Base-by-base conservation (phyloP, 306 rosid species). In the Trichosanthes cucumerina region DNA sequence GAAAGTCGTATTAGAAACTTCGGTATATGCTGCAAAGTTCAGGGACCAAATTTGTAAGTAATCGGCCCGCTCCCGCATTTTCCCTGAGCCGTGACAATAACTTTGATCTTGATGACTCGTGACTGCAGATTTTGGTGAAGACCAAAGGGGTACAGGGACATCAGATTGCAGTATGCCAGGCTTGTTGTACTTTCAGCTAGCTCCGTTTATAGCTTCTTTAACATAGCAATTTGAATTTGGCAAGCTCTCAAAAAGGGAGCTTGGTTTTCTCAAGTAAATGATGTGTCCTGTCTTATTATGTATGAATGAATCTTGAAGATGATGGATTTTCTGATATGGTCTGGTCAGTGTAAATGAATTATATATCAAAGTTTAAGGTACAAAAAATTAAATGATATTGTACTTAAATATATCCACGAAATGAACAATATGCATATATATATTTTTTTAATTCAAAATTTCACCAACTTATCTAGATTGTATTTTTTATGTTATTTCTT, bases 151-250 rank as follows among this genome's bases (percentile, higher is more conserved):
- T 44, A 44, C 56, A 2, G 12, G 43, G 77, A 26, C 24, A 31
- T 49, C 26, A 11, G 43, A 49, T 49, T 26, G 57, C 36, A 46
- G 77, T 46, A 46, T 43, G 76, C 23, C 7, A 7, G 76, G 23
- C 76, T 71, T 72, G 5, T 43, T 72, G n/a, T 43, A 13, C 6
- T 54, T 23, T 70, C 75, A 69, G 1, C 10, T 43, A 11, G 34
- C 76, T 43, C 36, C 34, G 19, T 70, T 41, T 33, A 70, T 70
- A 70, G 76, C 38, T 38, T 36, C 2, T 70, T 70, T 70, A 44
- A 70, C 76, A 43, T 72, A 49, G 77, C 77, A 16, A 73, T 49
- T 47, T 73, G 77, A 49, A 73, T 14, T 73, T 73, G 58, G 59
- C 59, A 28, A 73, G 77, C 43, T 73, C 77, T 49, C 60, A 73